Evolutionary conservation across 805 yeast genomes (phyloP), one percentile per base, ranked within the genome.

Genomic region (Hanseniaspora guilliermondii): DNA sequence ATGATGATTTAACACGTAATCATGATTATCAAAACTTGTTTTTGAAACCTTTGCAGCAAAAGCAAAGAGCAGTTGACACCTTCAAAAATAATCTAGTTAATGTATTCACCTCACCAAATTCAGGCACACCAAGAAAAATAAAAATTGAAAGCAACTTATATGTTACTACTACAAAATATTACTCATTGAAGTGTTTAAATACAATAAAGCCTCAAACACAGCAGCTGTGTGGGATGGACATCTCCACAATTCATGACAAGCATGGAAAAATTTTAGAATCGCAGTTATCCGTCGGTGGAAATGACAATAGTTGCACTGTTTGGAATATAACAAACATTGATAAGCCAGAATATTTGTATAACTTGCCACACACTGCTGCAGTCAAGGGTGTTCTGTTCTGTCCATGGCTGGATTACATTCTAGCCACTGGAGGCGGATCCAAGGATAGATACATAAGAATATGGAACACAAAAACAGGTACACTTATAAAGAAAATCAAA

Each of bases 361-460:
- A 67, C 9, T 69, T 88, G 50, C 77, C 74, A 0, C 97, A 89
- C 62, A 69, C 72, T 2, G 95, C 96, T 1, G 97, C 97, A 0
- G 89, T 89, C 0, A 88, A 88, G 61, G 97, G 96, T 0, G 71
- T 89, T 45, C 84, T 91, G 3, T 89, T 78, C 61, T 89, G 96
- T 64, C 97, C 97, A 0, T 88, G 96, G 96, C 75, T 87, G 19
- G 79, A 79, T 14, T 74, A 83, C 2, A 68, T 89, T 8, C 65
- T 89, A 36, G 96, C 91, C 0, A 87, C 96, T 0, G 97, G 97
- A 0, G 96, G 93, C 2, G 97, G 97, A 0, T 78, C 83, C 21
- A 81, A 79, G 60, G 97, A 89, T 64, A 70, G 89, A 49, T 76
- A 76, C n/a, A 77, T 88, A 8, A 67, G 89, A 56, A 87, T 87